These are phyloP conservation scores for Melaleuca alternifolia DNA, from an alignment of 345 rosid genomes.

Conservation along the genomic window DNA sequence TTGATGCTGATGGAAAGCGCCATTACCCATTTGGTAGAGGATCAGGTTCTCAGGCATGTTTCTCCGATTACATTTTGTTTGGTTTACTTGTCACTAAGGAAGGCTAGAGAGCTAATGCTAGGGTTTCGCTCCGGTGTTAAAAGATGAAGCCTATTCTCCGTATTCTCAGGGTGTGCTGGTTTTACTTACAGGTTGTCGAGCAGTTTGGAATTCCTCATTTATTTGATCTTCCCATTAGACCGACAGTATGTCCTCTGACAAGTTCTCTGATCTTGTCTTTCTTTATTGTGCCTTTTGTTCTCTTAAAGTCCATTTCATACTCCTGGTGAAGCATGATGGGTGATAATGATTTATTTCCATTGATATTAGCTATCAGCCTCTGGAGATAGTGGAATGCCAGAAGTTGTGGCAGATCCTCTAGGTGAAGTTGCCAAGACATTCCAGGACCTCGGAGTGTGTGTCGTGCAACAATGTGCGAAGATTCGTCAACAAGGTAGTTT, in stretches of 20 bases:
- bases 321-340: neutral
- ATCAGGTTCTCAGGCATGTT: conserved; percentile 84
- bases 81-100: neutral
- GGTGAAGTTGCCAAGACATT: conserved; percentile 79
- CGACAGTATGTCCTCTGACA: conserved; percentile 41
- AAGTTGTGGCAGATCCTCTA: conserved; percentile 83
- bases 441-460: conserved; percentile 87
- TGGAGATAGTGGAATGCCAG: conserved; percentile 88
- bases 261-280: neutral
- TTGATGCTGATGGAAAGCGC: conserved; percentile 94
- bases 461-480: conserved; percentile 94
- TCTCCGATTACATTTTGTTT: neutral
- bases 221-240: conserved; percentile 90
- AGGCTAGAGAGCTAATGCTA: neutral
- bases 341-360: neutral
- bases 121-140: neutral
- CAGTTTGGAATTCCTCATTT: conserved; percentile 98
- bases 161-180: neutral
- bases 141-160: neutral
- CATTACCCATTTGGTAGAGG: conserved; percentile 96
- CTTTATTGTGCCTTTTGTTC: neutral
- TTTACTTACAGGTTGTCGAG: conserved; percentile 61
- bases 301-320: neutral
- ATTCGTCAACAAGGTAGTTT: conserved; percentile 88
- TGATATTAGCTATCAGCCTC: conserved; percentile 77